Evolutionary conservation across 1,284 basidiomycete species (phyloP).

Genomic region (Austroboletus rostrupii): DNA sequence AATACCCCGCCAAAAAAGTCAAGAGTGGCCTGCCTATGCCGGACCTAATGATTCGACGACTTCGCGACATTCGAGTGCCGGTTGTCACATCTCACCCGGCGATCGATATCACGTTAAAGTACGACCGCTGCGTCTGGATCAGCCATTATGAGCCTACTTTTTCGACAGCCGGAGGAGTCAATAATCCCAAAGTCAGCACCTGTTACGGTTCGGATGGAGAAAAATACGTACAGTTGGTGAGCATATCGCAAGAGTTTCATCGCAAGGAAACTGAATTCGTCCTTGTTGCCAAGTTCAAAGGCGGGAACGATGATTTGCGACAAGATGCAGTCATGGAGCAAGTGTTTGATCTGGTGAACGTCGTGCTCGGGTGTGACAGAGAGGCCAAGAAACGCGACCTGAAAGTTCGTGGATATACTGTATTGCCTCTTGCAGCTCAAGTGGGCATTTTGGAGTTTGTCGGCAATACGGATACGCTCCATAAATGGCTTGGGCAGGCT

Average conservation of each 20-base stretch:
- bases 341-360: conserved; percentile 89
- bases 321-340: conserved; percentile 99
- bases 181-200: conserved; percentile 76
- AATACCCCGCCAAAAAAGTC: conserved; percentile 42
- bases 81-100: conserved; percentile 74
- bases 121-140: conserved; percentile 68
- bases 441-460: conserved; percentile 94
- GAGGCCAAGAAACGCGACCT: conserved; percentile 75
- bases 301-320: conserved; percentile 84
- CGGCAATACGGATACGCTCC: conserved; percentile 69
- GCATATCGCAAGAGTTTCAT: conserved; percentile 22
- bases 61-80: conserved; percentile 67
- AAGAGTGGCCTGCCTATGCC: conserved; percentile 37
- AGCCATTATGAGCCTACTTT: conserved; percentile 59
- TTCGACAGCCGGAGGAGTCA: conserved; percentile 73
- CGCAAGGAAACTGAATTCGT: neutral
- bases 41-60: conserved; percentile 40
- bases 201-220: conserved; percentile 72
- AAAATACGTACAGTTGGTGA: conserved; percentile 78
- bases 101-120: conserved; percentile 69
- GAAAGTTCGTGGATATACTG: conserved; percentile 80
- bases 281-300: conserved; percentile 72
- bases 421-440: conserved; percentile 79
- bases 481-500: conserved; percentile 55
- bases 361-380: conserved; percentile 69